phyloP scores from a whole-genome alignment of 805 yeast species.

The Spathaspora gorwiae region DNA sequence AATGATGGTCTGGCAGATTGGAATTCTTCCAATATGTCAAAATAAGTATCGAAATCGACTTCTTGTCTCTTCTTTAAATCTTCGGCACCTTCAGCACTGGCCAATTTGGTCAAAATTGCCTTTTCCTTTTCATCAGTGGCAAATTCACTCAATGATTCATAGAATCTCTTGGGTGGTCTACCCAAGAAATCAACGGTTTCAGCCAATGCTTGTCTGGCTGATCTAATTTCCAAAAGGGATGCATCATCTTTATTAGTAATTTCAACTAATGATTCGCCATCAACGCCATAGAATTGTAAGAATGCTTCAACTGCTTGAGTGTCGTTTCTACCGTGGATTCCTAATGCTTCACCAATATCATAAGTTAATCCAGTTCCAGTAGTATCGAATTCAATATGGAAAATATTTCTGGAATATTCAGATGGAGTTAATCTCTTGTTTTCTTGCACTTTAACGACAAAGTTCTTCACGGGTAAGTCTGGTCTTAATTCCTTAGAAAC shows the following conservation, averaged over 20 bases:
- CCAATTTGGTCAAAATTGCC: slow-evolving; percentile 56
- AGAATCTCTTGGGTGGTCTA: slow-evolving; percentile 92
- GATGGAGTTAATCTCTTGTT: slow-evolving; percentile 87
- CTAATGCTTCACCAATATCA: slow-evolving; percentile 94
- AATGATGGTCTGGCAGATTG: slow-evolving; percentile 75
- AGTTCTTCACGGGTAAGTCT: slow-evolving; percentile 80
- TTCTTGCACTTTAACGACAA: slow-evolving; percentile 83
- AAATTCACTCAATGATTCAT: slow-evolving; percentile 70
- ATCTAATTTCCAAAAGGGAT: slow-evolving; percentile 61
- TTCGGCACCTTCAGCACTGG: slow-evolving; percentile 76
- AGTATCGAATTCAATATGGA: slow-evolving; percentile 92
- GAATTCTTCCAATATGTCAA: slow-evolving; percentile 76
- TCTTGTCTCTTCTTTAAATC: slow-evolving; percentile 83
- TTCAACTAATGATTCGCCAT: slow-evolving; percentile 63
- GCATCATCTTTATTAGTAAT: slow-evolving; percentile 66
- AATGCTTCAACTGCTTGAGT: slow-evolving; percentile 61
- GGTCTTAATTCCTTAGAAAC: slow-evolving; percentile 69
- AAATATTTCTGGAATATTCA: slow-evolving; percentile 89
- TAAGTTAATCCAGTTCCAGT: slow-evolving; percentile 87
- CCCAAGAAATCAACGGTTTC: slow-evolving; percentile 88
- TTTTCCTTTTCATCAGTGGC: slow-evolving; percentile 69
- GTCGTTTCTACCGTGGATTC: slow-evolving; percentile 87
- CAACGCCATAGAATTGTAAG: slow-evolving; percentile 64
- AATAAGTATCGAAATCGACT: slow-evolving; percentile 73
- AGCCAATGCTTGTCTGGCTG: slow-evolving; percentile 72